phyloP scores from a whole-genome alignment of 2,329 filamentous ascomycete genomes.

The Mycosphaerella arachidis region DNA sequence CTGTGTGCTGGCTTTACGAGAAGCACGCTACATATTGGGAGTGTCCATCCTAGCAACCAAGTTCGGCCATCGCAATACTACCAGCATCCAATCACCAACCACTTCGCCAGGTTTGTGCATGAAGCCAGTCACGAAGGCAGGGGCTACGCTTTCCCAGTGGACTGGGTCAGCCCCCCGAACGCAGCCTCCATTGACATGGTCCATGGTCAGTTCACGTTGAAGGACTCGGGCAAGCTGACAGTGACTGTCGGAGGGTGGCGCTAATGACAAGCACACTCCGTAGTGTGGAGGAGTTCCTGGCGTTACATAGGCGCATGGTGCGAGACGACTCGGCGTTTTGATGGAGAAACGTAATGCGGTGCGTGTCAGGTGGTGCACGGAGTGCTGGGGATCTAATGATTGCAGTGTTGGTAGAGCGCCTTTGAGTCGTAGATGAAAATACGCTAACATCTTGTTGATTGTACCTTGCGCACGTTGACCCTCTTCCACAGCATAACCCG shows the following conservation, averaged over 20 bases:
- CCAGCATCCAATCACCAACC: conserved; percentile 35
- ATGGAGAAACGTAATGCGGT: too few species aligned
- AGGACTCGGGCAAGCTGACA: neutral
- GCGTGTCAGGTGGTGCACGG: too few species aligned
- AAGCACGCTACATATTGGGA: conserved; percentile 56
- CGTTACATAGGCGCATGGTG: too few species aligned
- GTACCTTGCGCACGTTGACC: too few species aligned
- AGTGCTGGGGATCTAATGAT: too few species aligned
- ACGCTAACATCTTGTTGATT: too few species aligned
- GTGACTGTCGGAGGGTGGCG: neutral
- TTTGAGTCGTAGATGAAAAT: too few species aligned
- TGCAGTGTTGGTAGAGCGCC: too few species aligned
- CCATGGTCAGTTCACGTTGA: neutral
- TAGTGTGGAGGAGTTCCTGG: too few species aligned
- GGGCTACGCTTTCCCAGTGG: conserved; percentile 57
- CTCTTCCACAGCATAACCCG: too few species aligned
- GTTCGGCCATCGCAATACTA: conserved; percentile 38
- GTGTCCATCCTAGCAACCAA: conserved; percentile 35
- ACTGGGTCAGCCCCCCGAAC: conserved; percentile 48
- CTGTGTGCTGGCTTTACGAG: conserved; percentile 69
- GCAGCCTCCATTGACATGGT: neutral
- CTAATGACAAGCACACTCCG: neutral
- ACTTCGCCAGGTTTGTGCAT: conserved; percentile 56
- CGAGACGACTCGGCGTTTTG: too few species aligned
- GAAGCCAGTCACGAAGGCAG: conserved; percentile 51